These are phyloP conservation scores for Endogone sp. DNA, from an alignment of 192 early-diverging fungal species.

Conservation along the genomic window DNA sequence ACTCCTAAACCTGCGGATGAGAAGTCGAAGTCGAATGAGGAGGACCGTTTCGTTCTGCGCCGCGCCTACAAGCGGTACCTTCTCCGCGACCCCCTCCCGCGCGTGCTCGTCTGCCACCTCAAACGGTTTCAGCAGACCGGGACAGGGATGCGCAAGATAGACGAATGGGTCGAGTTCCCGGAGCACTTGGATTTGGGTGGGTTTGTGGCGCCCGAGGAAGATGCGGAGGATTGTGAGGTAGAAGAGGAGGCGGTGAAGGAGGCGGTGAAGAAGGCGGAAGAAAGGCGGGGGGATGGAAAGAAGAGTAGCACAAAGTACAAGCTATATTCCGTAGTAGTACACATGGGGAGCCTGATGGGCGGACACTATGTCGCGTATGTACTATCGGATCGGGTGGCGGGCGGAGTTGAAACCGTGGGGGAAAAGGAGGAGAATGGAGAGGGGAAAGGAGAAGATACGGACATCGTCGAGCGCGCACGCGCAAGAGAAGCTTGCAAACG, in stretches of 20 bases:
- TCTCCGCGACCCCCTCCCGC: background rate
- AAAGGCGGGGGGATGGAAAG: background rate
- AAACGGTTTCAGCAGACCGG: background rate
- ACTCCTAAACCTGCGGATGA: background rate
- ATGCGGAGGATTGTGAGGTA: background rate
- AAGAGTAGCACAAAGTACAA: background rate
- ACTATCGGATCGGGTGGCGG: background rate
- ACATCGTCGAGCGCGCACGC: too few species aligned
- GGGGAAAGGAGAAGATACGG: background rate
- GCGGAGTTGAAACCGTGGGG: background rate
- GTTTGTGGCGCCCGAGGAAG: background rate
- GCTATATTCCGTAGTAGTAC: background rate
- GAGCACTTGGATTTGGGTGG: background rate
- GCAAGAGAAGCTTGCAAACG: background rate
- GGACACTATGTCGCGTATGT: background rate
- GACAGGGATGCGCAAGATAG: background rate
- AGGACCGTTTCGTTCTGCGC: background rate
- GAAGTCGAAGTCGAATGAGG: too few species aligned
- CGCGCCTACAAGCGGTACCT: background rate
- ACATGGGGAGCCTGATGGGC: background rate
- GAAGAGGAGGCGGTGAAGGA: too few species aligned
- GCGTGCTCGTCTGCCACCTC: background rate
- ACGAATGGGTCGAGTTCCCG: background rate
- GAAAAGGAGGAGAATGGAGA: background rate
- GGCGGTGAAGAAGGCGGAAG: background rate